These are phyloP conservation scores for Ophiostoma montium DNA, from an alignment of 2,329 filamentous ascomycete genomes.

Conservation along the genomic window DNA sequence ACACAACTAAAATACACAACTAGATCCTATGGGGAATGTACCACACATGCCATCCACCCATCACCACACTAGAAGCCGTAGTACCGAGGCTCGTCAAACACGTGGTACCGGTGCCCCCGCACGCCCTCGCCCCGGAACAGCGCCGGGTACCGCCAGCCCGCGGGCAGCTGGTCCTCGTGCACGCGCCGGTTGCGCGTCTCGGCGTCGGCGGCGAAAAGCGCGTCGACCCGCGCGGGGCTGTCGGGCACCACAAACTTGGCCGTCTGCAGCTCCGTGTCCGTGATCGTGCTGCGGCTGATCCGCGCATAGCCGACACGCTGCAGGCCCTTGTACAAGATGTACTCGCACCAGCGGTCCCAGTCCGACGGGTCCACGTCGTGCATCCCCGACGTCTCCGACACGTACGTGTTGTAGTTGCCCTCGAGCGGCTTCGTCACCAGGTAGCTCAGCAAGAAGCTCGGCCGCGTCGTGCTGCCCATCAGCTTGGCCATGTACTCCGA, in stretches of 20 bases:
- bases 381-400: constrained; percentile 78
- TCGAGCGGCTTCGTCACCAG: constrained; percentile 79
- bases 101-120: constrained; percentile 82
- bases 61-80: constrained; percentile 32
- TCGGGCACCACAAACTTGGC: constrained; percentile 84
- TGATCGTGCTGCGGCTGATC: constrained; percentile 80
- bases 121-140: constrained; percentile 78
- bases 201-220: constrained; percentile 32
- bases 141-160: constrained; percentile 68
- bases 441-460: constrained; percentile 77
- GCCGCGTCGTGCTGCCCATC: constrained; percentile 72
- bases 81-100: constrained; percentile 84
- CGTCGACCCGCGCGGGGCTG: constrained; percentile 28
- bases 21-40: too few species aligned
- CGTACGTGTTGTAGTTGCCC: constrained; percentile 96
- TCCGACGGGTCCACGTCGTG: constrained; percentile 83
- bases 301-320: constrained; percentile 79
- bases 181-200: constrained; percentile 46
- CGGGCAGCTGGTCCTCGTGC: constrained; percentile 58
- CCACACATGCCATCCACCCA: too few species aligned
- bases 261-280: constrained; percentile 92
- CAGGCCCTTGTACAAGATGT: constrained; percentile 87
- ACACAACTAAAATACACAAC: too few species aligned
- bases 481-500: constrained; percentile 71
- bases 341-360: constrained; percentile 98